phyloP scores from a whole-genome alignment of 1,284 basidiomycete genomes.

The Irpex sp. region DNA sequence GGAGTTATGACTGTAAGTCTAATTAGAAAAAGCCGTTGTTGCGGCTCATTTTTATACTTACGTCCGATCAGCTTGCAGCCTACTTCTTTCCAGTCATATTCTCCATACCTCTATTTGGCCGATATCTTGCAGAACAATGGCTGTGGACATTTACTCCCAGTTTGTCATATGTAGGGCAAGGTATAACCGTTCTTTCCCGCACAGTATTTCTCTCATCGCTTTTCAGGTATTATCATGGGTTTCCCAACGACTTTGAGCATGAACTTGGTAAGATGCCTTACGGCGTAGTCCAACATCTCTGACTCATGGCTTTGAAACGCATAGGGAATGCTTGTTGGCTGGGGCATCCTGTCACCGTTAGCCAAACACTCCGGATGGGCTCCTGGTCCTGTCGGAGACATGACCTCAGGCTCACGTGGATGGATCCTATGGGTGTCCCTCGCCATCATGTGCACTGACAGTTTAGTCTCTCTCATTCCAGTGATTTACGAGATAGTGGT shows the following conservation, averaged over 20 bases:
- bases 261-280: conserved; percentile 61
- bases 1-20: conserved; percentile 65
- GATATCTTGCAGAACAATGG: conserved; percentile 85
- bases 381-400: conserved; percentile 83
- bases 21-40: not conserved
- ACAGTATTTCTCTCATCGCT: not conserved
- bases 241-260: conserved; percentile 92
- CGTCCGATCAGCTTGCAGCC: conserved; percentile 55
- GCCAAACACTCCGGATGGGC: conserved; percentile 86
- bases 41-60: conserved; percentile 4
- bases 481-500: conserved; percentile 46
- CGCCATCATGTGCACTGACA: conserved; percentile 94
- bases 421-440: conserved; percentile 96
- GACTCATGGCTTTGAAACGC: too few species aligned
- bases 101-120: conserved; percentile 87
- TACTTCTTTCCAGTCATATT: conserved; percentile 92
- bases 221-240: conserved; percentile 92
- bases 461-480: conserved; percentile 80
- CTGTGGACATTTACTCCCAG: conserved; percentile 94
- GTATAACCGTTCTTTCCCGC: conserved; percentile 30
- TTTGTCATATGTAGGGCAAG: conserved; percentile 89
- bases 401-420: conserved; percentile 80
- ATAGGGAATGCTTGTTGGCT: conserved; percentile 92
- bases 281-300: too few species aligned
- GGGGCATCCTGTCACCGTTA: conserved; percentile 88